A percentile compares a stretch with the other conserved stretches of the same genome.
Conservation (phyloP, 257 asterid genomes). For the Scutellaria galericulata region DNA sequence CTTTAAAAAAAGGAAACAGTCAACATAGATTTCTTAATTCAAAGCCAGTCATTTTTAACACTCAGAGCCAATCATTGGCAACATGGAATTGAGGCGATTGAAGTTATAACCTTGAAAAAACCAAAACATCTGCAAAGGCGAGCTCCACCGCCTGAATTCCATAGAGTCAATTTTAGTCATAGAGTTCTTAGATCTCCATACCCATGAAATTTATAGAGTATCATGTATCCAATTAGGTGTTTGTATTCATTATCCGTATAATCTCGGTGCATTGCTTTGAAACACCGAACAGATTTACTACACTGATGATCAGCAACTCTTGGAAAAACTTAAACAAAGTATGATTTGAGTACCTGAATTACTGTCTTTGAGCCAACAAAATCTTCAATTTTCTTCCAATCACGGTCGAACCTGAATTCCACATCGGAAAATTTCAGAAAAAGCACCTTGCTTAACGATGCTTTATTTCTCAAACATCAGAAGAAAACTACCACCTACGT, state of each 20-base stretch:
- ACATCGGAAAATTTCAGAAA: conserved; percentile 39
- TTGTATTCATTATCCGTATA: not conserved
- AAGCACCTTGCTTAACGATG: conserved; percentile 16
- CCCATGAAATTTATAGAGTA: not conserved
- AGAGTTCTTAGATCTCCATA: conserved; percentile 10
- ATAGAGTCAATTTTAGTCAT: not conserved
- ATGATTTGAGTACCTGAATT: conserved; percentile 68
- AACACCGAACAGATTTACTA: not conserved
- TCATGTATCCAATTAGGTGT: not conserved
- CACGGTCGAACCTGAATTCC: conserved; percentile 87
- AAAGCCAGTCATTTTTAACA: not conserved
- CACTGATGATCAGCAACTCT: not conserved
- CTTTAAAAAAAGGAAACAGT: conserved; percentile 13
- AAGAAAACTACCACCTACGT: conserved; percentile 20
- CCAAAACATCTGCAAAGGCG: not conserved
- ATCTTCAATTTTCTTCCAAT: conserved; percentile 98
- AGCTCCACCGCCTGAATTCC: conserved; percentile 26
- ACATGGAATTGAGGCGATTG: conserved; percentile 15
- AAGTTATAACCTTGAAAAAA: not conserved
- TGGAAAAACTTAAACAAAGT: not conserved
- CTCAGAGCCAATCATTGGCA: conserved; percentile 14
- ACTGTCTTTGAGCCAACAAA: conserved; percentile 93
- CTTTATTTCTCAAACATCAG: conserved; percentile 20
- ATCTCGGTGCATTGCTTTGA: conserved; percentile 3
- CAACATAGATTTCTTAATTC: conserved; percentile 5